Percentiles rank a stretch among this genome's conserved stretches.
These are phyloP conservation scores for Picochlorum sp. DNA, from an alignment of 139 green algal species.

Conservation along the genomic window DNA sequence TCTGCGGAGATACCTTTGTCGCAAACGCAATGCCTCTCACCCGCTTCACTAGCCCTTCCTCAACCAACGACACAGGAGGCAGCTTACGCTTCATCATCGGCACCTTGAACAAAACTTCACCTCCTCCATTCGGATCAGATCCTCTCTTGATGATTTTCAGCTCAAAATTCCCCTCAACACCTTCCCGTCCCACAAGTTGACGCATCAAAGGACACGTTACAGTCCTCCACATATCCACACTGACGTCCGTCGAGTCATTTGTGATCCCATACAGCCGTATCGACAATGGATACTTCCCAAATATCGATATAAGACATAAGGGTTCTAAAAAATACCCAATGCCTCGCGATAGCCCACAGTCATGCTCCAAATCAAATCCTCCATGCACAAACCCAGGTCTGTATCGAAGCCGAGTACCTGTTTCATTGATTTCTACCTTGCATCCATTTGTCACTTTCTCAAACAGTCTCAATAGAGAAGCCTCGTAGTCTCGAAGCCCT, in stretches of 20 bases:
- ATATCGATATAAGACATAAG: constrained; percentile 76
- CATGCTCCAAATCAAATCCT: constrained; percentile 67
- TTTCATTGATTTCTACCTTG: constrained; percentile 94
- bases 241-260: constrained; percentile 74
- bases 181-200: constrained; percentile 44
- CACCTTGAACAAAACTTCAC: constrained; percentile 68
- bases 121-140: constrained; percentile 69
- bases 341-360: constrained; percentile 69
- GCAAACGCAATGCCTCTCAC: constrained; percentile 90
- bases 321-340: constrained; percentile 94
- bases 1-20: constrained; percentile 66
- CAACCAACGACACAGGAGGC: constrained; percentile 44
- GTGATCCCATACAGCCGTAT: constrained; percentile 86
- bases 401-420: constrained; percentile 85
- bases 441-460: constrained; percentile 95
- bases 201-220: constrained; percentile 88
- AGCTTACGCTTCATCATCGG: constrained; percentile 48
- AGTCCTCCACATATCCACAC: constrained; percentile 78
- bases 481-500: constrained; percentile 82
- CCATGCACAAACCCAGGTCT: constrained; percentile 73
- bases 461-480: constrained; percentile 83
- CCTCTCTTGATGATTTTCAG: constrained; percentile 60
- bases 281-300: constrained; percentile 81
- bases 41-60: constrained; percentile 94
- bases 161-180: constrained; percentile 36